Evolutionary conservation across 345 rosid species (phyloP).

Genomic region (Eucalyptus cloeziana): DNA sequence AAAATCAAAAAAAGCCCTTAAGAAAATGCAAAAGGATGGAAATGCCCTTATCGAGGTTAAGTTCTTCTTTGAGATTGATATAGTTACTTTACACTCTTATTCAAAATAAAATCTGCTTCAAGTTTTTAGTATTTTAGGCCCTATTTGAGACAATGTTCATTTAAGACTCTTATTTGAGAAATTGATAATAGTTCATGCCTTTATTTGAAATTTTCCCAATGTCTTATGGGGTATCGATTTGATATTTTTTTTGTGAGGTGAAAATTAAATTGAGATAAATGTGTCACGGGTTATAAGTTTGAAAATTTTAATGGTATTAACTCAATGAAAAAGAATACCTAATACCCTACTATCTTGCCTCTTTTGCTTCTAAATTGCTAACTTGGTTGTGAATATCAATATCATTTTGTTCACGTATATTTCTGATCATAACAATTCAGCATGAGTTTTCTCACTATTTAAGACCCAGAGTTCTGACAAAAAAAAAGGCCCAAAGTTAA

Average conservation of each 20-base stretch:
- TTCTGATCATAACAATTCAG: not conserved
- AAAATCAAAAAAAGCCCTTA: too few species aligned
- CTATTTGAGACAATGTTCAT: too few species aligned
- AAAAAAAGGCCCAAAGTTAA: not conserved
- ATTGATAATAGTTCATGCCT: too few species aligned
- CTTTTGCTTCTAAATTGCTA: not conserved
- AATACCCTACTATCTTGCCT: not conserved
- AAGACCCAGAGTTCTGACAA: too few species aligned
- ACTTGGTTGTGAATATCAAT: not conserved
- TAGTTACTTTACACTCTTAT: too few species aligned
- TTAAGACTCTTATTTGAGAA: too few species aligned
- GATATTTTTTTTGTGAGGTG: not conserved
- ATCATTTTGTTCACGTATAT: not conserved
- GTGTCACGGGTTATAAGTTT: not conserved
- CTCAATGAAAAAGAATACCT: not conserved
- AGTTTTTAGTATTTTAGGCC: too few species aligned
- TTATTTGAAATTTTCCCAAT: too few species aligned
- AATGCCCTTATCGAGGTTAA: too few species aligned
- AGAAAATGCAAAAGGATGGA: too few species aligned
- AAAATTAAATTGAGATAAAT: not conserved
- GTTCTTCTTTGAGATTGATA: too few species aligned
- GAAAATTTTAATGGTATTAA: not conserved
- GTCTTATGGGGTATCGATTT: not conserved
- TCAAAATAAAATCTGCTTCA: too few species aligned
- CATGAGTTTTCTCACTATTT: not conserved